A percentile compares a stretch with the other conserved stretches of the same genome.
Conservation (phyloP, 371 early-diverging fungal genomes). For the Apophysomyces ossiformis region DNA sequence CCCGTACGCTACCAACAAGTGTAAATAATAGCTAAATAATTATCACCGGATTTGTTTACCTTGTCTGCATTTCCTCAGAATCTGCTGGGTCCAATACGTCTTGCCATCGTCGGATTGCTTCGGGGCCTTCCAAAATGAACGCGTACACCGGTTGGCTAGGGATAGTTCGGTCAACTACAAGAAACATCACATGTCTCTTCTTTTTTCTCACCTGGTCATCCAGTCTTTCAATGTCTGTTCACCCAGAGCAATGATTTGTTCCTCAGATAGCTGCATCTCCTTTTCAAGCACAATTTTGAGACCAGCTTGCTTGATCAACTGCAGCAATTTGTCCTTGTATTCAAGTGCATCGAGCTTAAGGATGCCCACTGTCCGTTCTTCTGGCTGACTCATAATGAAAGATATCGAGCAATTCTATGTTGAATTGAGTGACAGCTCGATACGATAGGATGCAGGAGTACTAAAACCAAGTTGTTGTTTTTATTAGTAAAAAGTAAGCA, state of each 20-base stretch:
- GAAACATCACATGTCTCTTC: background rate
- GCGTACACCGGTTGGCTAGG: slow-evolving; percentile 32
- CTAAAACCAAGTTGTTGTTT: background rate
- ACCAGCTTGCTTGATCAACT: slow-evolving; percentile 9
- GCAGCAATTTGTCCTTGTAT: slow-evolving; percentile 6
- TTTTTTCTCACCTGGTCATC: slow-evolving; percentile 15
- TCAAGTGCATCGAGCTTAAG: slow-evolving; percentile 12
- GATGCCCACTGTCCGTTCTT: slow-evolving; percentile 13
- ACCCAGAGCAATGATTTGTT: background rate
- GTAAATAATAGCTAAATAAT: background rate
- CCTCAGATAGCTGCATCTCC: slow-evolving; percentile 1
- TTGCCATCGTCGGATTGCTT: slow-evolving; percentile 31
- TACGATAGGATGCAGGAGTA: slow-evolving; percentile 1
- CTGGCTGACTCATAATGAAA: background rate
- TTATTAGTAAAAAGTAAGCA: background rate
- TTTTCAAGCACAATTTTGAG: slow-evolving; percentile 12
- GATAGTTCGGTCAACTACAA: slow-evolving; percentile 1
- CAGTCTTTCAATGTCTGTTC: background rate
- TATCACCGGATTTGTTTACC: background rate
- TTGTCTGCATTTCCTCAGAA: slow-evolving; percentile 12
- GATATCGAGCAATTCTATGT: background rate
- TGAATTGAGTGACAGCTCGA: background rate
- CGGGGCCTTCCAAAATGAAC: slow-evolving; percentile 35
- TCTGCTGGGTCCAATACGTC: slow-evolving; percentile 19
- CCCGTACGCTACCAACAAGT: background rate